These are phyloP conservation scores for Gossypium stocksii DNA, from an alignment of 345 rosid species.

Conservation along the genomic window DNA sequence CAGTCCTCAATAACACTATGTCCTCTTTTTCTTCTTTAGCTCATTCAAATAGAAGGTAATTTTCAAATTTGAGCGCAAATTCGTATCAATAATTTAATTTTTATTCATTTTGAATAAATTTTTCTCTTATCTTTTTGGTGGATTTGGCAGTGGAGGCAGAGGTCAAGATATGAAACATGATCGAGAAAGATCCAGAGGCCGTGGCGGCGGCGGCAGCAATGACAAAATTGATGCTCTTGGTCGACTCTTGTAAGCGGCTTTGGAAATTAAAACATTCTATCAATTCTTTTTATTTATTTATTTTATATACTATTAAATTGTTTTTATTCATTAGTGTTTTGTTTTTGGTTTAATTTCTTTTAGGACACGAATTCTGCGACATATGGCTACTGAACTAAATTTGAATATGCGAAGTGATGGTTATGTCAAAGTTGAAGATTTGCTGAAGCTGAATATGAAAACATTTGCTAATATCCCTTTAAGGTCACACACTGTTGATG, in stretches of 20 bases:
- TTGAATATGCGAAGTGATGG: conserved; percentile 79
- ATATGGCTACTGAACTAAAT: conserved; percentile 67
- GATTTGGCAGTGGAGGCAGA: conserved; percentile 37
- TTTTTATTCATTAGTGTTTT: neutral
- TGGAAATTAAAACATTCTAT: neutral
- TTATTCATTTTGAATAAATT: neutral
- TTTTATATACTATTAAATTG: neutral
- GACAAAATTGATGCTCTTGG: conserved; percentile 85
- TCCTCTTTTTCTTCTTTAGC: conserved; percentile 32
- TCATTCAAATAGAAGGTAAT: conserved; percentile 40
- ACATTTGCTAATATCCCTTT: conserved; percentile 63
- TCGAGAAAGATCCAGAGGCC: conserved; percentile 42
- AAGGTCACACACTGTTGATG: conserved; percentile 66
- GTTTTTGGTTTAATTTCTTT: neutral
- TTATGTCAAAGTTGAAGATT: conserved; percentile 67
- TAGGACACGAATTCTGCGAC: conserved; percentile 78
- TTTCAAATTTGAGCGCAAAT: neutral
- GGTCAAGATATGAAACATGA: conserved; percentile 34
- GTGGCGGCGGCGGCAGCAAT: conserved; percentile 42
- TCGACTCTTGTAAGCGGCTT: conserved; percentile 64
- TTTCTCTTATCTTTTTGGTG: neutral
- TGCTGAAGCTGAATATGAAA: conserved; percentile 63
- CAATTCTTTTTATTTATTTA: neutral
- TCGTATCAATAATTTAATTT: neutral
- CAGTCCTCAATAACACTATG: conserved; percentile 5